Evolutionary conservation across 139 green algal species (phyloP), one percentile per base, ranked within the genome.

Genomic region (Coelastrella sp.): DNA sequence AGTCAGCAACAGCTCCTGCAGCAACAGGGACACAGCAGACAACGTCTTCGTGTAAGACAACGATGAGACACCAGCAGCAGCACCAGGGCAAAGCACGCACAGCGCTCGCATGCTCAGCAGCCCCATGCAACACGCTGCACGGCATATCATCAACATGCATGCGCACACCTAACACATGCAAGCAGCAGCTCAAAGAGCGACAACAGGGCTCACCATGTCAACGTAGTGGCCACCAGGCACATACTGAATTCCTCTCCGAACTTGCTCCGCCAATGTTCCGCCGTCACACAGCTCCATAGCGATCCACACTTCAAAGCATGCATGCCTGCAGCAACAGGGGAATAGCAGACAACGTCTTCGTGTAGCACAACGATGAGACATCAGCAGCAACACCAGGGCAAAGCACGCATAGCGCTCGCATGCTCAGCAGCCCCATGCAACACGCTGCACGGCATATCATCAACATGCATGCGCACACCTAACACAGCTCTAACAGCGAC

Each of bases 271-370:
- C 5, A 89, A 57, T 23, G 85, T 89, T 64, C 85, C 85, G 6
- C 85, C 85, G 83, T 81, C 85, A 73, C 85, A 89, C n/a, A 89
- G 73, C 85, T 89, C 85, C 85, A 89, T 89, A 19, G 73, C 85
- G 73, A 89, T 81, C 85, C 85, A 89, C 20, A 89, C 85, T 56
- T 89, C 85, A 83, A 82, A 88, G 65, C n/a, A n/a, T n/a, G n/a
- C n/a, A n/a, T n/a, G n/a, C 74, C 85, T 90, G 85, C 73, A 78
- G 13, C 10, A 13, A 3, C 57, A 19, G 32, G 54, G 20, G 75
- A 5, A 56, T 17, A 73, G 20, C 73, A 78, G 2, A 78, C 20
- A 4, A 6, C 32, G 32, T 47, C 32, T 47, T 47, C 32, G 32
- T 47, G 32, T 47, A 47, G 1, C 0, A 47, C 32, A 47, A 47